phyloP scores from a whole-genome alignment of 2,329 filamentous ascomycete genomes.

The Arachnopeziza araneosa region DNA sequence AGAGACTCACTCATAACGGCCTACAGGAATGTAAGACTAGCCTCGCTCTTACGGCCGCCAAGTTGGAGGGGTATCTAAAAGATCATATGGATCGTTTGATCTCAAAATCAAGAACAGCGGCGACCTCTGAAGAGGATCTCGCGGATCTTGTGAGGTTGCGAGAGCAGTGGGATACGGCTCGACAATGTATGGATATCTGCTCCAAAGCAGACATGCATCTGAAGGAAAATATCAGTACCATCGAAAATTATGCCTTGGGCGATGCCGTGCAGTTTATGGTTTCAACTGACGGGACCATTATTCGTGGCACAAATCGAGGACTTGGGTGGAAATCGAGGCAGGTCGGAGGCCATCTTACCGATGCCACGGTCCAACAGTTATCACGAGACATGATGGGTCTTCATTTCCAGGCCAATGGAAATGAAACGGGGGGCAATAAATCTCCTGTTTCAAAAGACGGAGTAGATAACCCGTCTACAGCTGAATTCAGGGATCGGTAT shows the following conservation, averaged over 20 bases:
- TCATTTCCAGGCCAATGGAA: constrained; percentile 14
- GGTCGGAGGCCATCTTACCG: constrained; percentile 30
- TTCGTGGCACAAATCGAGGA: constrained; percentile 32
- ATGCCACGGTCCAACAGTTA: constrained; percentile 29
- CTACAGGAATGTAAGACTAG: constrained; percentile 33
- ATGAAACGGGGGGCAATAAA: background rate
- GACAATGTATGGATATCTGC: constrained; percentile 32
- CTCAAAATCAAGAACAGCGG: constrained; percentile 27
- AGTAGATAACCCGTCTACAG: background rate
- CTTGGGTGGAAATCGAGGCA: constrained; percentile 32
- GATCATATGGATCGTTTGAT: constrained; percentile 30
- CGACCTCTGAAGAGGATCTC: constrained; percentile 27
- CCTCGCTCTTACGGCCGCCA: constrained; percentile 24
- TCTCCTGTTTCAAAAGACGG: background rate
- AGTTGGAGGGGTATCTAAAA: constrained; percentile 31
- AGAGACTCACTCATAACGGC: constrained; percentile 29
- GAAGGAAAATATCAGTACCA: constrained; percentile 29
- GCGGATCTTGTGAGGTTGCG: constrained; percentile 31
- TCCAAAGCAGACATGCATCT: constrained; percentile 27
- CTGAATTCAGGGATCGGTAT: background rate
- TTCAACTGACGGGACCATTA: constrained; percentile 31
- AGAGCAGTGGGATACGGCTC: constrained; percentile 34
- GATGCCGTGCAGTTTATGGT: constrained; percentile 35
- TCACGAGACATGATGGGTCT: constrained; percentile 29
- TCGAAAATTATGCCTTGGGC: constrained; percentile 33